Base-by-base conservation (phyloP, 2,329 filamentous ascomycete species). In the Botrytis aclada region DNA sequence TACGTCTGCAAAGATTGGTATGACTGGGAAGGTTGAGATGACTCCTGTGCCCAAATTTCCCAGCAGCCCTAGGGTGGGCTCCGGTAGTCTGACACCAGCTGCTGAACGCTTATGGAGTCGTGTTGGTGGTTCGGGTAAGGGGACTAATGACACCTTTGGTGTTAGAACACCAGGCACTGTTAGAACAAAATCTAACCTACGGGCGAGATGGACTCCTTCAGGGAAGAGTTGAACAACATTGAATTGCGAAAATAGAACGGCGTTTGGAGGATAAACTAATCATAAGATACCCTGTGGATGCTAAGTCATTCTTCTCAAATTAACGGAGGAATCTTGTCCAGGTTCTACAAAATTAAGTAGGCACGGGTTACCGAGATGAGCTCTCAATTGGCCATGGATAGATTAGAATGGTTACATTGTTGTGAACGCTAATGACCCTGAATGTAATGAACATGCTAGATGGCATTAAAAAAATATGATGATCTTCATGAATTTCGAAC, bases 11-110 rank as follows among this genome's bases (percentile, higher is more conserved):
- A 87, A 86, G 72, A 84, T 87, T 29, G 89, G 89, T 37, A 85
- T 89, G 75, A 89, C 86, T 6, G 90, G 87, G 22, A 92, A 86
- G 77, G 85, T 84, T 20, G 86, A 88, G 45, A 82, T 83, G 73
- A 89, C 88, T 4, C 90, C 90, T 0, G 87, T 90, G n/a, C 92
- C 93, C 14, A 88, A 87, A 77, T 93, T 93, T 75, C 88, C 90
- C 2, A 92, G 89, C 76, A 91, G 88, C 74, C 89, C 90, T 29
- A 84, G 88, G 63, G 84, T 88, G 37, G 76, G 76, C 25, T 83
- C 85, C 16, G 84, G 84, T 29, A 84, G 84, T 7, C 82, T 95
- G 80, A 95, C 93, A 34, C 93, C 93, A 6, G 93, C 93, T 22
- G 93, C 91, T 4, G 88, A 90, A 80, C 86, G 89, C 74, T 82